Percentiles rank a stretch among this genome's conserved stretches.
Evolutionary conservation across 192 early-diverging fungal genomes (phyloP).

Genomic region (Coemansia sp.): DNA sequence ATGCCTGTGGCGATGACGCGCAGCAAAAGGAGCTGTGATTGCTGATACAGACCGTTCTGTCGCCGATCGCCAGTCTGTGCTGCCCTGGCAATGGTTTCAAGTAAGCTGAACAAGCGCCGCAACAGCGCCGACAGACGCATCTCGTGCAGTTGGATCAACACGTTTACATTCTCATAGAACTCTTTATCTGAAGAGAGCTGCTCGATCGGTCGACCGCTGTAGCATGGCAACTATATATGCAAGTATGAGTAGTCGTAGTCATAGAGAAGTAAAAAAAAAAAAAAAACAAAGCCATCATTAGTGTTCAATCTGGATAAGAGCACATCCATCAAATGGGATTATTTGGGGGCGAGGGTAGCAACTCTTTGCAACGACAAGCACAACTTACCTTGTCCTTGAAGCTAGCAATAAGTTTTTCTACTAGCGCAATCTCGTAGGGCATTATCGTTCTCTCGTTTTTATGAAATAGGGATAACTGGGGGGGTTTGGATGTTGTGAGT

Average conservation of each 20-base stretch:
- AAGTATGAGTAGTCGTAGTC: background rate
- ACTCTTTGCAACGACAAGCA: no score
- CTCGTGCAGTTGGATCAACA: constrained; percentile 75
- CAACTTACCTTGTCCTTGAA: constrained; percentile 52
- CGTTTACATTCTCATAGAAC: constrained; percentile 74
- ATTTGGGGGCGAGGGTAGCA: no score
- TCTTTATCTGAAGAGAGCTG: constrained; percentile 72
- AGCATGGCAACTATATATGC: constrained; percentile 67
- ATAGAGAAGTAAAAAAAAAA: background rate
- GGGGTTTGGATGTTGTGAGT: background rate
- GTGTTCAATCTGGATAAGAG: no score
- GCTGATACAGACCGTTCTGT: constrained; percentile 60
- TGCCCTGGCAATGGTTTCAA: constrained; percentile 76
- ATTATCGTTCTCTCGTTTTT: constrained; percentile 12
- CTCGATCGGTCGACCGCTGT: constrained; percentile 65
- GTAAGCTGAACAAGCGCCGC: constrained; percentile 63
- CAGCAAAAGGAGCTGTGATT: constrained; percentile 85
- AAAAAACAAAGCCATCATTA: background rate
- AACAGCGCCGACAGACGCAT: constrained; percentile 71
- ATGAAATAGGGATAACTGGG: background rate
- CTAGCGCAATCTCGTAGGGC: constrained; percentile 53
- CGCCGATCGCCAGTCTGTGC: constrained; percentile 28
- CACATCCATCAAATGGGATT: no score
- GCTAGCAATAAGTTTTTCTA: constrained; percentile 48
- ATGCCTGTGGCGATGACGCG: constrained; percentile 82